Evolutionary conservation across 1,284 basidiomycete genomes (phyloP).

Genomic region (Ustilago hordei): DNA sequence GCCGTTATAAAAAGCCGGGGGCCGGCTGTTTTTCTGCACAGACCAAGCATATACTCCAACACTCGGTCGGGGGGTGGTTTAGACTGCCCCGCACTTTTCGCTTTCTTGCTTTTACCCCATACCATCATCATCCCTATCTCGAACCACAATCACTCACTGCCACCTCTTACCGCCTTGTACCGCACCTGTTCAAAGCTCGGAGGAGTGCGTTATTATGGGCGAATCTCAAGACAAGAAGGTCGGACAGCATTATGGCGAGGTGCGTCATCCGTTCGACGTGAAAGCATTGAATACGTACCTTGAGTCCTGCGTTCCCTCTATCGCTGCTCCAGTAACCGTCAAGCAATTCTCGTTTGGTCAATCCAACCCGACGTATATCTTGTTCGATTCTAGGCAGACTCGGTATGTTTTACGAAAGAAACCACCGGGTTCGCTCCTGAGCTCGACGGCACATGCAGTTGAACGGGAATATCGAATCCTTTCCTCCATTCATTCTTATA

Average conservation of each 20-base stretch:
- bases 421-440: constrained; percentile 86
- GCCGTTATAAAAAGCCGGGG: background rate
- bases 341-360: constrained; percentile 84
- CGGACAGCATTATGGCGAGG: constrained; percentile 55
- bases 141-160: background rate
- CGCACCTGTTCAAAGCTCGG: background rate
- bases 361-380: constrained; percentile 93
- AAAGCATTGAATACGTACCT: constrained; percentile 74
- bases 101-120: background rate
- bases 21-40: background rate
- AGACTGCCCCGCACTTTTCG: constrained; percentile 11
- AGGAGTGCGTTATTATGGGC: background rate
- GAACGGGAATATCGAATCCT: constrained; percentile 91
- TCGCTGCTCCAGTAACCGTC: constrained; percentile 79
- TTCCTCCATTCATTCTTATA: constrained; percentile 71
- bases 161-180: background rate
- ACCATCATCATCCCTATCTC: background rate
- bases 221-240: constrained; percentile 23
- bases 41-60: constrained; percentile 5
- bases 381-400: constrained; percentile 74
- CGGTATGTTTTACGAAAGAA: constrained; percentile 92
- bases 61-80: background rate
- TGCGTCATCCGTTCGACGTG: constrained; percentile 55
- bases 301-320: constrained; percentile 73
- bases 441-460: constrained; percentile 90